Percentiles rank a stretch among this genome's conserved stretches.
phyloP scores from a whole-genome alignment of 208 protist species.

The Pavlovales sp. region DNA sequence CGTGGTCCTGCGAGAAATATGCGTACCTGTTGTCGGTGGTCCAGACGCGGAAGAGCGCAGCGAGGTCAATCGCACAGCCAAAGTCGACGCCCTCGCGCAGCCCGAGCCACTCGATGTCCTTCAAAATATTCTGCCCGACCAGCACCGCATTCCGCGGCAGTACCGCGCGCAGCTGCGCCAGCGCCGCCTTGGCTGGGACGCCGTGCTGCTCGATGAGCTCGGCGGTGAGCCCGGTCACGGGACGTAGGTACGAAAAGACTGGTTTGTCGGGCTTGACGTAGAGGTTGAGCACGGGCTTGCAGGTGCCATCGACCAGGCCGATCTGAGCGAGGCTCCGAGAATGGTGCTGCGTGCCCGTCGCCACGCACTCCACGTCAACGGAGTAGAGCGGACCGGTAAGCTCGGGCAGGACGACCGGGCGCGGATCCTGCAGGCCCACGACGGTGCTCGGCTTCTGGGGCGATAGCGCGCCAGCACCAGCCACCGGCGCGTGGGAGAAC shows the following conservation, averaged over 20 bases:
- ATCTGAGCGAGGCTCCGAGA: not conserved
- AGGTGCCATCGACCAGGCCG: not conserved
- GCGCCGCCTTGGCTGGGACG: not conserved
- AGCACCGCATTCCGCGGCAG: not conserved
- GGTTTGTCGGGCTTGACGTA: not conserved
- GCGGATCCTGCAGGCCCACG: not conserved
- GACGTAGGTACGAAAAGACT: not conserved
- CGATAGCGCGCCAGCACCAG: too few relatives aligned
- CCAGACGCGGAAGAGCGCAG: not conserved
- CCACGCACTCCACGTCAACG: constrained; percentile 29
- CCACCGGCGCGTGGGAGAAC: not conserved
- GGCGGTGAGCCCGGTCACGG: not conserved
- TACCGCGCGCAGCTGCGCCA: not conserved
- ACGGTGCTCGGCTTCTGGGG: not conserved
- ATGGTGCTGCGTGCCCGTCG: constrained; percentile 17
- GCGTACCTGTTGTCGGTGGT: not conserved
- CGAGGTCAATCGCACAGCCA: not conserved
- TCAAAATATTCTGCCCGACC: constrained; percentile 3
- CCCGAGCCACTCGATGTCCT: constrained; percentile 21
- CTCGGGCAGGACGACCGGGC: not conserved
- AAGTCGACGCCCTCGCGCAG: not conserved
- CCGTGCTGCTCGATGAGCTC: not conserved
- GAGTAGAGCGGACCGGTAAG: not conserved
- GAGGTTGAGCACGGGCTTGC: not conserved
- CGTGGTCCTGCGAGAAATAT: constrained; percentile 13